Percentiles rank a stretch among this genome's conserved stretches.
Evolutionary conservation across 1,284 basidiomycete species (phyloP).

Genomic region (Athelia psychrophila): DNA sequence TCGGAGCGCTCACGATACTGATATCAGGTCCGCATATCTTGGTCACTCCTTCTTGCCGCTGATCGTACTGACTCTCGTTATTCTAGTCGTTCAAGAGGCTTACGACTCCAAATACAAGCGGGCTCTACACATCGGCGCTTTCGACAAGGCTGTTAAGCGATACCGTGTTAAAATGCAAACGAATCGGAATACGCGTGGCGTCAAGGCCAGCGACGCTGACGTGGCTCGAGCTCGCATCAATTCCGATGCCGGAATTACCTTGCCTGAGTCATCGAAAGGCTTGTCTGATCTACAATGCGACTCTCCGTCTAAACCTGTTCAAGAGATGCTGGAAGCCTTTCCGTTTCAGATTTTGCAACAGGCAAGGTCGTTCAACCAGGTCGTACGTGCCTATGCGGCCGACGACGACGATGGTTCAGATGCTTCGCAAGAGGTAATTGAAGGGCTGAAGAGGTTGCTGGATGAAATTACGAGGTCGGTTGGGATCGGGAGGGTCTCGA

Average conservation of each 20-base stretch:
- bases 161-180: slow-evolving; percentile 32
- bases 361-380: slow-evolving; percentile 41
- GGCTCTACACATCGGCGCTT: slow-evolving; percentile 41
- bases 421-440: slow-evolving; percentile 30
- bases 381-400: slow-evolving; percentile 40
- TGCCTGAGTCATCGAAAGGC: background rate
- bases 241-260: background rate
- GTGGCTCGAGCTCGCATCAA: background rate
- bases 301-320: slow-evolving; percentile 17
- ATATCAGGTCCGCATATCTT: slow-evolving; percentile 52
- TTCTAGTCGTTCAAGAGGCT: slow-evolving; percentile 59
- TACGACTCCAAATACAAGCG: slow-evolving; percentile 54
- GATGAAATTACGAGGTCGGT: slow-evolving; percentile 42
- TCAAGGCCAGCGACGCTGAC: slow-evolving; percentile 1
- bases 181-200: slow-evolving; percentile 7
- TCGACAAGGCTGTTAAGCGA: slow-evolving; percentile 45
- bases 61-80: background rate
- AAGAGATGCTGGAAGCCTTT: slow-evolving; percentile 42
- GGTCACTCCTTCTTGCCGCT: background rate
- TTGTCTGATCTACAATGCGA: slow-evolving; percentile 5
- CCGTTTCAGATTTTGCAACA: slow-evolving; percentile 47
- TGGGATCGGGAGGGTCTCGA: slow-evolving; percentile 34
- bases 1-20: slow-evolving; percentile 72
- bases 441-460: slow-evolving; percentile 38
- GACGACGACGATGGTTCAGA: background rate